A percentile compares a stretch with the other conserved stretches of the same genome.
phyloP scores from a whole-genome alignment of 2,329 filamentous ascomycete species.

The Diaporthe citrichinensis region DNA sequence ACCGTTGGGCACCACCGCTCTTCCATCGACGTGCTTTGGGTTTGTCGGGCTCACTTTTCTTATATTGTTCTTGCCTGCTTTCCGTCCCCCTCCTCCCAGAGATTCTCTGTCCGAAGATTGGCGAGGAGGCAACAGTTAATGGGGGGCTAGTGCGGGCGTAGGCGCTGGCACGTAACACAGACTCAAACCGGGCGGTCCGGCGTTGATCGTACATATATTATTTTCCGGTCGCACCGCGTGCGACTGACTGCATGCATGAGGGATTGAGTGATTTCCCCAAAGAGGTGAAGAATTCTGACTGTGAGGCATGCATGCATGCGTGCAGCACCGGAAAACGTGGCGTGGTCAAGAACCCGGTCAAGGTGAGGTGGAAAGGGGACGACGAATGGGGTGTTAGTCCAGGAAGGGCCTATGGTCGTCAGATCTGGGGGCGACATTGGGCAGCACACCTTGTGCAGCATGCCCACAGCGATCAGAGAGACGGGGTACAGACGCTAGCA shows the following conservation, averaged over 20 bases:
- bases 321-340: conserved; percentile 13
- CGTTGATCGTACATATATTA: conserved; percentile 1
- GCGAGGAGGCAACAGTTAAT: not conserved
- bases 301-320: not conserved
- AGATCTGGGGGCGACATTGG: conserved; percentile 6
- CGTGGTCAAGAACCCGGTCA: not conserved
- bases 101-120: not conserved
- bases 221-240: conserved; percentile 12
- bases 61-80: not conserved
- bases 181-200: conserved; percentile 12
- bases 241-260: not conserved
- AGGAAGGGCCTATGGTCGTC: not conserved
- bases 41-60: not conserved
- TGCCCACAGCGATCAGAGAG: conserved; percentile 1
- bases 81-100: too few relatives aligned
- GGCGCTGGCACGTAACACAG: conserved; percentile 30
- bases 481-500: not conserved
- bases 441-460: conserved; percentile 13
- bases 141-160: not conserved
- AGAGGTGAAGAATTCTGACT: not conserved
- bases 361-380: not conserved
- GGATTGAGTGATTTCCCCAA: not conserved
- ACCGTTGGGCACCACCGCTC: conserved; percentile 27
- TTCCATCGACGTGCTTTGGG: not conserved
- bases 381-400: not conserved